phyloP scores from a whole-genome alignment of 2,329 filamentous ascomycete species.

The Elsinoe necatrix region DNA sequence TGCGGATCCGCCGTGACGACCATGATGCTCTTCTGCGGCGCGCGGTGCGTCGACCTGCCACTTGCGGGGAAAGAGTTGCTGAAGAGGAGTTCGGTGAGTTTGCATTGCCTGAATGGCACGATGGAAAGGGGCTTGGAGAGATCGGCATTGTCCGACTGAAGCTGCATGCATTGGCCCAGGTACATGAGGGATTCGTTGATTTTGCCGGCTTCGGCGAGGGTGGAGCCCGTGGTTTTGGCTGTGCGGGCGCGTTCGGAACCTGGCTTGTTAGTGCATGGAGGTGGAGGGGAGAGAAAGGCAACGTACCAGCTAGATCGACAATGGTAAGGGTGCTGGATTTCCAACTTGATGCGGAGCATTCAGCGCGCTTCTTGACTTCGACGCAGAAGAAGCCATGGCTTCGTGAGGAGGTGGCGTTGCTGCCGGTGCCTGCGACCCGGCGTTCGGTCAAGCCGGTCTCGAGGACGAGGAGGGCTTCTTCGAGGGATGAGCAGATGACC shows the following conservation, averaged over 20 bases:
- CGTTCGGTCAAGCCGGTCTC: conserved; percentile 84
- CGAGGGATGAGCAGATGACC: conserved; percentile 71
- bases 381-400: conserved; percentile 96
- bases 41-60: conserved; percentile 31
- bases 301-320: conserved; percentile 73
- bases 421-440: conserved; percentile 79
- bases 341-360: conserved; percentile 44
- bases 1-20: conserved; percentile 88
- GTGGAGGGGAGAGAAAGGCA: conserved; percentile 1
- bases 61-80: conserved; percentile 41
- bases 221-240: conserved; percentile 87
- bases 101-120: conserved; percentile 60
- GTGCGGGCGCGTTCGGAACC: conserved; percentile 83
- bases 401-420: conserved; percentile 84
- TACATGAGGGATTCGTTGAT: conserved; percentile 99
- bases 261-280: conserved; percentile 25
- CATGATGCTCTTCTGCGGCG: conserved; percentile 84
- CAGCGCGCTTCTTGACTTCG: conserved; percentile 76
- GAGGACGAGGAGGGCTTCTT: conserved; percentile 80
- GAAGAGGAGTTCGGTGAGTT: conserved; percentile 46
- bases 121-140: conserved; percentile 43
- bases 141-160: conserved; percentile 73
- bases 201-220: conserved; percentile 89
- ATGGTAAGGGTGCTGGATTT: conserved; percentile 72
- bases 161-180: conserved; percentile 89